These are phyloP conservation scores for Lentinula sp. DNA, from an alignment of 768 basidiomycete genomes.

Conservation along the genomic window DNA sequence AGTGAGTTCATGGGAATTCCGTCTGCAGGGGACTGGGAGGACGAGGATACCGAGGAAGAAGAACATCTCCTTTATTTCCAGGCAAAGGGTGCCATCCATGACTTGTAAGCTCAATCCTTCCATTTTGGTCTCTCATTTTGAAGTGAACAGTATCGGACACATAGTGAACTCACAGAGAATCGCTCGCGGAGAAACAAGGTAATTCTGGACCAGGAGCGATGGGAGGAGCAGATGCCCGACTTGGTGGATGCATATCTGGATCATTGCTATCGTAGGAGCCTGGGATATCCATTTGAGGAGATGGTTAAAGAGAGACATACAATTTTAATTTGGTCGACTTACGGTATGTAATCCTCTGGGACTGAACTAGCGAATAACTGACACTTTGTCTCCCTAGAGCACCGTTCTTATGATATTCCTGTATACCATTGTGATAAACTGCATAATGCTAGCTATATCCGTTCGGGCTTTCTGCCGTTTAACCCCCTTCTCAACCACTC, in stretches of 20 bases:
- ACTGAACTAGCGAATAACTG: too few species aligned
- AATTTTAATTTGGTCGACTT: too few species aligned
- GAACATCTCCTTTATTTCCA: neutral
- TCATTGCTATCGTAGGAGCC: constrained; percentile 1
- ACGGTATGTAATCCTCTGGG: too few species aligned
- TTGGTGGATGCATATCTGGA: neutral
- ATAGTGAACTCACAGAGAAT: too few species aligned
- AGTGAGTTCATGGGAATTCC: too few species aligned
- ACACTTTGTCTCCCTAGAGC: too few species aligned
- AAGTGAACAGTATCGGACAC: too few species aligned
- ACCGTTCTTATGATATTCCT: too few species aligned
- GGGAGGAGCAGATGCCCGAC: neutral
- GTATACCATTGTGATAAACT: too few species aligned
- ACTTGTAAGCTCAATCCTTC: neutral
- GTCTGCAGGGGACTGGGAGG: neutral
- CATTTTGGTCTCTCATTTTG: neutral
- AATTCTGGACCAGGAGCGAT: neutral
- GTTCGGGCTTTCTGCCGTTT: constrained; percentile 18
- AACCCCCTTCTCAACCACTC: constrained; percentile 14
- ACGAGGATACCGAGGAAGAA: neutral
- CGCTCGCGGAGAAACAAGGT: neutral
- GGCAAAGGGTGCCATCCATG: neutral
- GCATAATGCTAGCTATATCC: constrained; percentile 12
- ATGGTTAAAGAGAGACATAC: too few species aligned
- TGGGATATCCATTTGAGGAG: neutral